Evolutionary conservation across 345 rosid genomes (phyloP), one percentile per base, ranked within the genome.

Genomic region (Salix arbutifolia): DNA sequence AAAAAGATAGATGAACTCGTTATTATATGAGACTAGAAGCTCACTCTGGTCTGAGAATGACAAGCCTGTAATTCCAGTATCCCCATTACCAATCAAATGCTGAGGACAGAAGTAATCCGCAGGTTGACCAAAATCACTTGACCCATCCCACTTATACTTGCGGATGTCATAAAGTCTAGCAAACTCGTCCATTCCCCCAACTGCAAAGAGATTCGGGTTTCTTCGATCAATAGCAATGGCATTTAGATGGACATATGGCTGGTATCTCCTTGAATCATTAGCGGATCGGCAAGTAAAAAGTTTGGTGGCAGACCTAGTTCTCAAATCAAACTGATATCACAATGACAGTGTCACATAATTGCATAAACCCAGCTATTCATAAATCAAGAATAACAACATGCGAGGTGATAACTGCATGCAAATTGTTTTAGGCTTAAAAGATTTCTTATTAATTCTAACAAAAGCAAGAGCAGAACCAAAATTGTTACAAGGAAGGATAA

Each of bases 21-120:
- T 86, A 78, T 77, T 88, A 82, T 96, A 93, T 3, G 98, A 88
- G 77, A 86, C 97, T 12, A 96, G 92, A 81, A 96, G 96, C 79
- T 96, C 99, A 6, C 97, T 92, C 79, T 90, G 94, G 77, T 88
- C 92, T 1, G 98, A 96, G 85, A 89, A 96, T 69, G 96, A 88
- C 80, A 96, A 90, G 70, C 98, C 97, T 9, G 98, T 96, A 60
- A 96, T 90, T 71, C 96, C 98, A 74, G 89, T 85, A 10, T 77
- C 70, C 4, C 30, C 78, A 75, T 87, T 84, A 65, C 94, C 97
- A 67, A 89, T 71, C 83, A 96, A 85, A 77, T 93, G 87, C 16
- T 81, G 84, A 30, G 99, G 95, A 82, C 95, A 92, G 79, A 91
- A 96, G 83, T 81, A 85, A 80, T 89, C 85, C 2, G 82, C 61